Evolutionary conservation across 1,284 basidiomycete species (phyloP), one percentile per base, ranked within the genome.

Genomic region (Fomitopsis betulina): DNA sequence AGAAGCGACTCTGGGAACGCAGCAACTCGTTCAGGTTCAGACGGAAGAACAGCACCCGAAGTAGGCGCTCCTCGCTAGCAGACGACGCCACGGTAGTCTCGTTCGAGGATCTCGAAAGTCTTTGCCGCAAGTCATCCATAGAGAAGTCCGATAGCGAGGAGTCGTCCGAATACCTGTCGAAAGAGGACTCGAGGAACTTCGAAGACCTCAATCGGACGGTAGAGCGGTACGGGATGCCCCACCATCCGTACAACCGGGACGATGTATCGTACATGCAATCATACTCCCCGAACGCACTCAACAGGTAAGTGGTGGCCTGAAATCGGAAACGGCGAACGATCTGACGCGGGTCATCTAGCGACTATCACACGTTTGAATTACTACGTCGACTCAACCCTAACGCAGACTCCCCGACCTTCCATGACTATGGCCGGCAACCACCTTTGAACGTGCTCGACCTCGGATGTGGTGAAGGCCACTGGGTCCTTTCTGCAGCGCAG

Each of bases 381-480:
- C 62, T 87, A 27, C 77, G 75, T 40, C 79, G 79, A 33, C 72
- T 88, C 27, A 81, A 77, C 54, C 69, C 75, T 2, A 75, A 72
- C 8, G 74, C 76, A 9, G 77, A 47, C 25, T 47, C 76, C 0
- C 87, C 86, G 0, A 80, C 80, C 5, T 90, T 91, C 64, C 76
- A 81, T 56, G 72, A 82, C 61, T 84, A 80, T 62, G 72, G 75
- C n/a, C 75, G 76, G 43, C 75, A 73, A 27, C 76, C 77, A 1
- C 87, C 87, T 1, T 63, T 68, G 1, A 72, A 73, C n/a, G 82
- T 86, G 30, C 77, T 91, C 10, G 89, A 91, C 65, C 72, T 91
- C 17, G 89, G 89, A 6, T 90, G 87, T 70, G 89, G 89, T 5
- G 66, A 79, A 55, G 88, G 88, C 1, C 66, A 78, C 43, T 91